These are phyloP conservation scores for Colletotrichum liriopes DNA, from an alignment of 2,329 filamentous ascomycete species.

Conservation along the genomic window DNA sequence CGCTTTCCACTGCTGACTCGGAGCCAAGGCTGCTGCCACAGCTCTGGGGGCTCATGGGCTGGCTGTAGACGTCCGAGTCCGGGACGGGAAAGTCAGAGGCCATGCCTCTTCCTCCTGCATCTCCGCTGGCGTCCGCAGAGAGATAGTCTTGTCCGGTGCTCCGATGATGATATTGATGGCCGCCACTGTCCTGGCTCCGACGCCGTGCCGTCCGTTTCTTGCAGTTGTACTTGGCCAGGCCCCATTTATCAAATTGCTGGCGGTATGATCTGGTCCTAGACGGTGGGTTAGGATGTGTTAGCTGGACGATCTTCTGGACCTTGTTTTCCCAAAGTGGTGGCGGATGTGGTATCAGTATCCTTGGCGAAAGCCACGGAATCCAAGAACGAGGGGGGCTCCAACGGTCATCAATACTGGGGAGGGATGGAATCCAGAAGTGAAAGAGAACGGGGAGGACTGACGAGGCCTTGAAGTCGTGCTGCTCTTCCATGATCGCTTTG, in stretches of 20 bases:
- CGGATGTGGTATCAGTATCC: background rate
- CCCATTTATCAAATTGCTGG: conserved; percentile 64
- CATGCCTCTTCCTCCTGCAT: background rate
- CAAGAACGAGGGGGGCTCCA: background rate
- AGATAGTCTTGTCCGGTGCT: background rate
- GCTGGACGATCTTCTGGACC: background rate
- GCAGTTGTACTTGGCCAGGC: conserved; percentile 64
- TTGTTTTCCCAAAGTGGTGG: background rate
- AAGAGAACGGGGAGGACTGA: conserved; percentile 47
- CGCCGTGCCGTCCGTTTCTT: conserved; percentile 53
- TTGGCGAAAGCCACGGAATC: background rate
- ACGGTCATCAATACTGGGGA: background rate
- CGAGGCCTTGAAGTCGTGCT: conserved; percentile 60
- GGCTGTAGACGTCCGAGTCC: background rate
- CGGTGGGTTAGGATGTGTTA: background rate
- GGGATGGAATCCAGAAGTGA: background rate
- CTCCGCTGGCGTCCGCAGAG: background rate
- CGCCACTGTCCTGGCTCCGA: background rate
- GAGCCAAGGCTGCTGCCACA: conserved; percentile 2
- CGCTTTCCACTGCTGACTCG: conserved; percentile 1
- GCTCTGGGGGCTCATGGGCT: conserved; percentile 12
- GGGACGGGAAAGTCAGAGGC: background rate
- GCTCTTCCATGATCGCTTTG: conserved; percentile 55
- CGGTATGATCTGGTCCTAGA: conserved; percentile 62
- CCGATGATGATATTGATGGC: background rate